A percentile compares a stretch with the other conserved stretches of the same genome.
These are phyloP conservation scores for Cercospora sojina DNA, from an alignment of 2,329 filamentous ascomycete genomes.

Conservation along the genomic window DNA sequence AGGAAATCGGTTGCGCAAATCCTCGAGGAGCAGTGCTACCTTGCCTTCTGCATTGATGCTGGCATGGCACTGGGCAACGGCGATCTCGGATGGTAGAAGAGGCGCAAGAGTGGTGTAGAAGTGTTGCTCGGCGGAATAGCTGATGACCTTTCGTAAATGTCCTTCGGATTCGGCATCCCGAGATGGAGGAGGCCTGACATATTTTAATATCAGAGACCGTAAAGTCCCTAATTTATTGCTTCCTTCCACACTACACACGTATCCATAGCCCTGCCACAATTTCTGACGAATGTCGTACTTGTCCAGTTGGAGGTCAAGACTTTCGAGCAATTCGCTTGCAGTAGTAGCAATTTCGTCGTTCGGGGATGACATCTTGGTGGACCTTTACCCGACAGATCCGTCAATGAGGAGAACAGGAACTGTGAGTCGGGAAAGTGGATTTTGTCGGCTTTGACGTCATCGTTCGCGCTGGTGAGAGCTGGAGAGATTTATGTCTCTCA, in stretches of 20 bases:
- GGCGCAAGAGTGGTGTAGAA: slow-evolving; percentile 62
- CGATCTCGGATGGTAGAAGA: slow-evolving; percentile 44
- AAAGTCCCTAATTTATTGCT: slow-evolving; percentile 21
- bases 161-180: slow-evolving; percentile 54
- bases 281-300: slow-evolving; percentile 1
- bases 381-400: neutral
- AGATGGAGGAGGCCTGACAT: slow-evolving; percentile 56
- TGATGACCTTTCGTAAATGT: slow-evolving; percentile 64
- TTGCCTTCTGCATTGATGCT: slow-evolving; percentile 30
- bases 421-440: neutral
- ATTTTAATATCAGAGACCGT: slow-evolving; percentile 55
- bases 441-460: slow-evolving; percentile 6
- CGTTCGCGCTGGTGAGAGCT: neutral
- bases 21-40: slow-evolving; percentile 58
- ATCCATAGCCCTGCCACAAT: slow-evolving; percentile 41
- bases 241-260: slow-evolving; percentile 58
- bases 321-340: neutral
- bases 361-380: neutral
- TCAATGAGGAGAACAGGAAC: neutral
- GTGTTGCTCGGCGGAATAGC: slow-evolving; percentile 65
- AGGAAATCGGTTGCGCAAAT: slow-evolving; percentile 56
- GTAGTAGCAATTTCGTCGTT: neutral
- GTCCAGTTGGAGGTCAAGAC: neutral
- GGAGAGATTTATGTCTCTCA: neutral
- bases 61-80: slow-evolving; percentile 52